phyloP scores from a whole-genome alignment of 495 filamentous ascomycete species.

The Talaromyces liani region DNA sequence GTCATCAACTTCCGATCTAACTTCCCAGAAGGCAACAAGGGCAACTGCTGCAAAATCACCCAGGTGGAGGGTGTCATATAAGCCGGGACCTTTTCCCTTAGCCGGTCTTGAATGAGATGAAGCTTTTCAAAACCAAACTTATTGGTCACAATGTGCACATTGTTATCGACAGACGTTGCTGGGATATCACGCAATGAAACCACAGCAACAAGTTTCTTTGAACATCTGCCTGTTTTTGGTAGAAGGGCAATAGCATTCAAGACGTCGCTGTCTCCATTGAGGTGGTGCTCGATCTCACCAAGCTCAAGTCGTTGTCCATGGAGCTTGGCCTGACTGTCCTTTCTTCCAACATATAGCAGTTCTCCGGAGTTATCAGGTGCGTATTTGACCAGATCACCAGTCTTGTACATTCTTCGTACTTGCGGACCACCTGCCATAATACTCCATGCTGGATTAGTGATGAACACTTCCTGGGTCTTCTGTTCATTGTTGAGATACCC shows the following conservation, averaged over 20 bases:
- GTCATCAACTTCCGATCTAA: constrained; percentile 24
- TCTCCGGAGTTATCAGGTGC: constrained; percentile 30
- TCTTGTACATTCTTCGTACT: constrained; percentile 41
- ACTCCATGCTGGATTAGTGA: constrained; percentile 40
- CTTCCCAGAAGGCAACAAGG: constrained; percentile 35
- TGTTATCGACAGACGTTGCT: constrained; percentile 16
- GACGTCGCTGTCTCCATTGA: constrained; percentile 20
- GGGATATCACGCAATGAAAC: constrained; percentile 21
- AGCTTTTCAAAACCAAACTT: constrained; percentile 20
- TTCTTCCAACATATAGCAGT: constrained; percentile 44
- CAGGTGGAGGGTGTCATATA: constrained; percentile 42
- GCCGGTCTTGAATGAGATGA: constrained; percentile 23
- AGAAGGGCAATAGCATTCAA: constrained; percentile 37
- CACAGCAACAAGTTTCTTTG: constrained; percentile 33
- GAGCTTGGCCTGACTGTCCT: constrained; percentile 49
- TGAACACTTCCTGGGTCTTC: constrained; percentile 36
- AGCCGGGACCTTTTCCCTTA: constrained; percentile 21
- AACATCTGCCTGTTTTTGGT: constrained; percentile 32
- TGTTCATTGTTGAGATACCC: constrained; percentile 40
- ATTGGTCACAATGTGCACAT: constrained; percentile 19
- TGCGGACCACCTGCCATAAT: constrained; percentile 9
- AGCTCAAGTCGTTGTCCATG: constrained; percentile 34
- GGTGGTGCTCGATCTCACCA: constrained; percentile 31
- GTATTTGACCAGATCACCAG: constrained; percentile 49
- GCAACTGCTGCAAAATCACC: constrained; percentile 28